Base-by-base conservation (phyloP, 2,329 filamentous ascomycete genomes). In the Penicillium sp. region DNA sequence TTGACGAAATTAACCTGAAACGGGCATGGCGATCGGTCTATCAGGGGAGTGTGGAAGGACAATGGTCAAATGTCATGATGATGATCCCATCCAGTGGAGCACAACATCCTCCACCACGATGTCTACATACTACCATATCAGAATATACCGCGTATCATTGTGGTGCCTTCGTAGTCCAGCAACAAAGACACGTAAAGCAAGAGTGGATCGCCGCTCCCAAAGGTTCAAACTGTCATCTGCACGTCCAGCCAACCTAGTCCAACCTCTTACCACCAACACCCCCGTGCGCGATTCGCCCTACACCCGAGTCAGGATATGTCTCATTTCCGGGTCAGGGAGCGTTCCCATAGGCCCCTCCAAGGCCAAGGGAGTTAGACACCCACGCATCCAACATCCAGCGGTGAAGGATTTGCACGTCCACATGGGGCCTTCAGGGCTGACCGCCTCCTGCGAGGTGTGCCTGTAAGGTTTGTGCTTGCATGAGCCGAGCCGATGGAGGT, bases 391-490 rank as follows among this genome's bases (percentile, higher is more conserved):
- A 59, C 59, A 59, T 63, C 58, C 64, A 67, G 66, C 65, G 68
- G 67, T 65, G 65, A 64, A 65, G 60, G 58, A 52, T 30, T 51
- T 35, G 48, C 48, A 51, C 48, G 30, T 51, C 45, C 45, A 48
- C 49, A 49, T 62, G 59, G 64, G 61, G 65, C 46, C 57, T 11
- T 38, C 49, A 52, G 35, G 35, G 57, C 66, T 72, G 70, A 73
- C 71, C 71, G 71, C 70, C 62, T 66, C 65, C 68, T 70, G 66
- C 60, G 61, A 67, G 68, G 63, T 56, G 53, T 59, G 19, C 16
- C 61, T 61, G 64, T 61, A 72, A 71, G 68, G 69, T 68, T 62
- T 58, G 58, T 64, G 69, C 70, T 70, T 72, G 69, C 68, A 71
- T 66, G 52, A 48, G 40, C 42, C 66, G 57, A 56, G 53, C 53